These are phyloP conservation scores for Datura wrightii DNA, from an alignment of 257 asterid genomes.

Conservation along the genomic window DNA sequence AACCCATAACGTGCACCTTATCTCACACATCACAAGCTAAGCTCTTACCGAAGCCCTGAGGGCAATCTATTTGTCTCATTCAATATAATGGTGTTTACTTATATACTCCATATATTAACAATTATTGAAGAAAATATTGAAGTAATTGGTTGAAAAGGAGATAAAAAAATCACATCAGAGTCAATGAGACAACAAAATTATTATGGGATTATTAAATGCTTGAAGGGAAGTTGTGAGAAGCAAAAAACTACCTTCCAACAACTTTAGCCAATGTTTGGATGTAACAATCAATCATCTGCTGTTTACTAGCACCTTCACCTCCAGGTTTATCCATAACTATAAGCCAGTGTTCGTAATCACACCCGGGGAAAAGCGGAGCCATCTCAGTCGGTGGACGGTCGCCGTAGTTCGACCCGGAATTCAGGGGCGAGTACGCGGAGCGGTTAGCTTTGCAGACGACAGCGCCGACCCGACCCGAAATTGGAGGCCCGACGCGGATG, in stretches of 20 bases:
- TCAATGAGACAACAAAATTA: not conserved
- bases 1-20: not conserved
- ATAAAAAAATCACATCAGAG: not conserved
- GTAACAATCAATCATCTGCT: conserved; percentile 93
- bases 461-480: conserved; percentile 41
- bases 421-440: conserved; percentile 79
- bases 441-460: conserved; percentile 75
- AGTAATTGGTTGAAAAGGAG: not conserved
- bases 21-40: not conserved
- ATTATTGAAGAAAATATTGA: not conserved
- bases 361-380: conserved; percentile 97
- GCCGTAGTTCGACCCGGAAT: conserved; percentile 75
- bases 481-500: conserved; percentile 38
- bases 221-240: not conserved
- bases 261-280: conserved; percentile 80
- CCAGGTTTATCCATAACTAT: conserved; percentile 98
- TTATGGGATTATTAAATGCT: not conserved
- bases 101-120: not conserved
- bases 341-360: conserved; percentile 98
- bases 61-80: not conserved
- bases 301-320: conserved; percentile 89
- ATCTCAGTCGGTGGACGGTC: conserved; percentile 95
- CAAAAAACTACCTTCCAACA: conserved; percentile 68
- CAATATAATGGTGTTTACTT: not conserved
- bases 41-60: not conserved